phyloP scores from a whole-genome alignment of 495 filamentous ascomycete species.

The Aspergillus nidulans region DNA sequence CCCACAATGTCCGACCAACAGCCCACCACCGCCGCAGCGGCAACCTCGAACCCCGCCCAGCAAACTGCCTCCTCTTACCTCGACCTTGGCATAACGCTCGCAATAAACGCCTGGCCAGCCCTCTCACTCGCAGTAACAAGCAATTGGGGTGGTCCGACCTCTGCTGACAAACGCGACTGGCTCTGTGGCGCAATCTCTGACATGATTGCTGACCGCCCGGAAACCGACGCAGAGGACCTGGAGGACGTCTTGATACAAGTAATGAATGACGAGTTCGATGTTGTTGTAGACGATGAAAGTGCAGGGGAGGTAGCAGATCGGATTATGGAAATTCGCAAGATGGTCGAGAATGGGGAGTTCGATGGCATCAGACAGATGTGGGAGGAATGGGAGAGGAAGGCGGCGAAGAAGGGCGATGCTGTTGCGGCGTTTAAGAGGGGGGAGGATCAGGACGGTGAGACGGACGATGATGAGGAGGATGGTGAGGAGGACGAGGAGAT shows the following conservation, averaged over 20 bases:
- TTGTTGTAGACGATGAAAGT: slow-evolving; percentile 83
- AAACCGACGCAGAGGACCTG: slow-evolving; percentile 77
- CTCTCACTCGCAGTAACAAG: slow-evolving; percentile 83
- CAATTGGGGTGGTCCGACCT: slow-evolving; percentile 83
- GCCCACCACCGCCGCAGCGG: slow-evolving; percentile 11
- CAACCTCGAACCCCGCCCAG: slow-evolving; percentile 5
- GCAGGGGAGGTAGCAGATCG: slow-evolving; percentile 66
- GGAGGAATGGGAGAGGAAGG: slow-evolving; percentile 57
- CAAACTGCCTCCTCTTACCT: slow-evolving; percentile 48
- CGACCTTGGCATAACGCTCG: slow-evolving; percentile 76
- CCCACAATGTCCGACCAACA: slow-evolving; percentile 25
- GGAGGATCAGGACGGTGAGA: slow-evolving; percentile 51
- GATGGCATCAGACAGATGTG: slow-evolving; percentile 63
- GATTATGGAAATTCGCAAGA: slow-evolving; percentile 62
- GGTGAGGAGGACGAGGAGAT: slow-evolving; percentile 67
- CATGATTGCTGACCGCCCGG: slow-evolving; percentile 64
- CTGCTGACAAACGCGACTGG: slow-evolving; percentile 88
- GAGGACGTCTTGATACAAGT: slow-evolving; percentile 80
- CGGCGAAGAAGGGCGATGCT: slow-evolving; percentile 46
- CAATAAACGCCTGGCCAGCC: slow-evolving; percentile 77
- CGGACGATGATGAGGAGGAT: slow-evolving; percentile 51
- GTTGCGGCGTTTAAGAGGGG: slow-evolving; percentile 52
- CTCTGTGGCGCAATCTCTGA: slow-evolving; percentile 86
- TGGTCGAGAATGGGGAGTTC: slow-evolving; percentile 62
- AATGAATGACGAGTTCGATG: slow-evolving; percentile 93